Conservation (phyloP, 1,284 basidiomycete genomes). For the Irpex sp. region DNA sequence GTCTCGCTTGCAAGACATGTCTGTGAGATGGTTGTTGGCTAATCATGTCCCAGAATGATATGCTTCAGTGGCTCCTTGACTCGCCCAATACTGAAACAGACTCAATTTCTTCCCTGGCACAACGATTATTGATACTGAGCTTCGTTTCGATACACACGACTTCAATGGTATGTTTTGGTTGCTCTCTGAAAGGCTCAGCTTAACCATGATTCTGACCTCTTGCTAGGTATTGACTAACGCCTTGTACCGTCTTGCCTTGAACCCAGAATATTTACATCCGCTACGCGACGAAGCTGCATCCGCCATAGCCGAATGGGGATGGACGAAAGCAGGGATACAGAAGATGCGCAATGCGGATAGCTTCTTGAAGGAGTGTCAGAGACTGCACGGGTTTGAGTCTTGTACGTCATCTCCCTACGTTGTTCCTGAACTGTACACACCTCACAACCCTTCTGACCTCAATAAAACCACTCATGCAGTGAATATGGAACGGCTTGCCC, state of each 20-base stretch:
- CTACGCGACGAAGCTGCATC: conserved; percentile 42
- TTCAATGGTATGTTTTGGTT: conserved; percentile 21
- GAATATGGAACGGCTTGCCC: conserved; percentile 26
- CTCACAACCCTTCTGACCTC: too few species aligned
- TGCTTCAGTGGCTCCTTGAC: conserved; percentile 44
- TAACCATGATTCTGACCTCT: too few species aligned
- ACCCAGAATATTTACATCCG: conserved; percentile 33
- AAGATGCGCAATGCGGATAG: conserved; percentile 45
- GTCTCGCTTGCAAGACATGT: too few species aligned
- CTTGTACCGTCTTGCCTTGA: conserved; percentile 32
- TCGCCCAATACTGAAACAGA: conserved; percentile 29
- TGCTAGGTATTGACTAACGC: conserved; percentile 31
- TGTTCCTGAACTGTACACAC: too few species aligned
- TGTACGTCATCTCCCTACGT: conserved; percentile 20
- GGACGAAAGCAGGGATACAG: conserved; percentile 37
- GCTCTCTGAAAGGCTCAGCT: not conserved
- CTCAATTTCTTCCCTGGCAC: conserved; percentile 24
- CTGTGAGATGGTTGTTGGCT: not conserved
- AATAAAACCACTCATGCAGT: conserved; percentile 19
- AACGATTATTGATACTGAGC: conserved; percentile 31
- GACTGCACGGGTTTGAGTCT: conserved; percentile 27
- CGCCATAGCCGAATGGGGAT: conserved; percentile 35
- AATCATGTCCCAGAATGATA: conserved; percentile 30
- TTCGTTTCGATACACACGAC: conserved; percentile 40
- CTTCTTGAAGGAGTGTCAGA: conserved; percentile 40